phyloP scores from a whole-genome alignment of 768 basidiomycete genomes.

The Nevesoporus exiguus region DNA sequence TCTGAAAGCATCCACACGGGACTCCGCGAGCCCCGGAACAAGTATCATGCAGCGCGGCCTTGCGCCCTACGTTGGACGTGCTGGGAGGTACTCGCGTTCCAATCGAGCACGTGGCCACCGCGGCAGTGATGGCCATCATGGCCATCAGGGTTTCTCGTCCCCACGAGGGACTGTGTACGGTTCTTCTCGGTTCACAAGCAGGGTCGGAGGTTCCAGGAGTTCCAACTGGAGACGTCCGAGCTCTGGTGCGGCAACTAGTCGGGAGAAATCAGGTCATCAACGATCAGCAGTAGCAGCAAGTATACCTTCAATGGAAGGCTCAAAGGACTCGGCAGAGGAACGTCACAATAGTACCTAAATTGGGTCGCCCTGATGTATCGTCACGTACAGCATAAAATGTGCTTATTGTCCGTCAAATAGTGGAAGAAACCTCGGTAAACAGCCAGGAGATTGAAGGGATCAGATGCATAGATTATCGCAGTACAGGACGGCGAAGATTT shows the following conservation, averaged over 20 bases:
- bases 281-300: constrained; percentile 10
- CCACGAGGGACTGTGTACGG: constrained; percentile 13
- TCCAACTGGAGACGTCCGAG: constrained; percentile 19
- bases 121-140: constrained; percentile 16
- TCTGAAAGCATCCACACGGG: constrained; percentile 34
- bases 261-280: constrained; percentile 17
- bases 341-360: constrained; percentile 24
- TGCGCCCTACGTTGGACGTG: constrained; percentile 6
- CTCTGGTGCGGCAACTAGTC: constrained; percentile 9
- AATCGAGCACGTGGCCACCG: constrained; percentile 21
- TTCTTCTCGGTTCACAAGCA: constrained; percentile 13
- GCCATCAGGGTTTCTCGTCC: constrained; percentile 13
- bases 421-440: constrained; percentile 24
- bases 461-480: constrained; percentile 17
- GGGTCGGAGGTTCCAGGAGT: constrained; percentile 13
- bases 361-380: constrained; percentile 9
- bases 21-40: constrained; percentile 5
- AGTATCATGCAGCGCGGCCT: constrained; percentile 4
- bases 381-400: constrained; percentile 21
- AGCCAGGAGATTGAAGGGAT: constrained; percentile 27
- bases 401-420: constrained; percentile 18
- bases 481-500: constrained; percentile 6
- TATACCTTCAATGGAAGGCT: constrained; percentile 22
- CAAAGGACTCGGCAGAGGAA: constrained; percentile 24
- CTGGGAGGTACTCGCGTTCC: constrained; percentile 9